These are phyloP conservation scores for Xylariomycetidae sp. DNA, from an alignment of 2,329 filamentous ascomycete genomes.

Conservation along the genomic window DNA sequence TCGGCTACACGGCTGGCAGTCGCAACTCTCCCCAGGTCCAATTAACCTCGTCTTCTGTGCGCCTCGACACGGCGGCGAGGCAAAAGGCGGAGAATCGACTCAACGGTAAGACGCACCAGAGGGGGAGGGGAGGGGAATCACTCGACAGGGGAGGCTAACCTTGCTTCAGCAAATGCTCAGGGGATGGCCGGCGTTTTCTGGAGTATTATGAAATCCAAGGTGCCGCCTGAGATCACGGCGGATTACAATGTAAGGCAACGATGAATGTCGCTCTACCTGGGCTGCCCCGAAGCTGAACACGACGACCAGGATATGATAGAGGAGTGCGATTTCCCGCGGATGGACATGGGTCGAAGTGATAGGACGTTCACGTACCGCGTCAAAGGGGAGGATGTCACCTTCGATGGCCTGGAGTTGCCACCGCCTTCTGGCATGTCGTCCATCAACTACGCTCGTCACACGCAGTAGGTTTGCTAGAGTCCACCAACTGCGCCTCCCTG, in stretches of 20 bases:
- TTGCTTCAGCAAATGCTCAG: too few species aligned
- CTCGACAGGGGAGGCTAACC: too few species aligned
- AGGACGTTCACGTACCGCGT: constrained; percentile 12
- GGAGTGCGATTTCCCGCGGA: too few species aligned
- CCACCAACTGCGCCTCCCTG: too few species aligned
- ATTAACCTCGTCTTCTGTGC: constrained; percentile 3
- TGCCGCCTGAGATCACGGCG: constrained; percentile 13
- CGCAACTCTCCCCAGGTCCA: constrained; percentile 5
- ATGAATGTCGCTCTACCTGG: too few species aligned
- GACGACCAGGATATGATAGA: too few species aligned
- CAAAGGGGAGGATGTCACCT: constrained; percentile 8
- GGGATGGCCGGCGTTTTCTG: constrained; percentile 17
- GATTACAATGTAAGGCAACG: constrained; percentile 15
- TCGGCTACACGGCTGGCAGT: constrained; percentile 15
- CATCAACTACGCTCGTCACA: constrained; percentile 14
- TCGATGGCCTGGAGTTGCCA: constrained; percentile 11
- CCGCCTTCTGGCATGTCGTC: constrained; percentile 11
- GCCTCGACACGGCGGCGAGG: constrained; percentile 4
- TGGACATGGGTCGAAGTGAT: constrained; percentile 13
- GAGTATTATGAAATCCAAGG: constrained; percentile 14
- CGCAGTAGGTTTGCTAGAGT: too few species aligned
- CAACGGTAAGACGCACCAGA: constrained; percentile 6
- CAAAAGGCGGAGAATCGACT: constrained; percentile 4
- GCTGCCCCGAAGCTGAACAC: too few species aligned
- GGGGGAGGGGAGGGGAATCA: too few species aligned